Conservation (phyloP, 108 stramenopile species). For the Nitzschia sp. region DNA sequence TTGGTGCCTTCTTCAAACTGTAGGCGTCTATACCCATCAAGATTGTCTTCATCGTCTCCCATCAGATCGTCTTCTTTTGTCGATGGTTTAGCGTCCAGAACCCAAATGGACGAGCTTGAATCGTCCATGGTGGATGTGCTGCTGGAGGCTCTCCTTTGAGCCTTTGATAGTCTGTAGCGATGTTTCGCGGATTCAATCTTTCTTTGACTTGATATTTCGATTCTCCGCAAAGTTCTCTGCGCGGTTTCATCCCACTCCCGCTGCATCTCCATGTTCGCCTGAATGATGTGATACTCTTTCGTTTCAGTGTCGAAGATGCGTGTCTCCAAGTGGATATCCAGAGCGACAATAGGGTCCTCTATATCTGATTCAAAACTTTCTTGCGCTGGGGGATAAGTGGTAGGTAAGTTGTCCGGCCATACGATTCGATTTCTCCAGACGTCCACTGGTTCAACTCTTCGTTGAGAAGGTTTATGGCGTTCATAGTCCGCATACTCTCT, state of each 20-base stretch:
- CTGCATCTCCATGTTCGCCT: neutral
- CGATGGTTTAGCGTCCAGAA: neutral
- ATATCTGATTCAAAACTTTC: neutral
- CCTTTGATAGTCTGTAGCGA: neutral
- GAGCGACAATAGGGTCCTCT: neutral
- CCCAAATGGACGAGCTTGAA: neutral
- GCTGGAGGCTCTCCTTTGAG: neutral
- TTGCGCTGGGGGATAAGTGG: neutral
- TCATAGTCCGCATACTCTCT: slow-evolving; percentile 1
- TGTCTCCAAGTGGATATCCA: neutral
- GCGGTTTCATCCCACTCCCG: neutral
- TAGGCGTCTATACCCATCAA: neutral
- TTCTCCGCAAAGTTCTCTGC: neutral
- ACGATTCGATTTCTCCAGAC: slow-evolving; percentile 7
- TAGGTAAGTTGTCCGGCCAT: neutral
- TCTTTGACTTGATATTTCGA: neutral
- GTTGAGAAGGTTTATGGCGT: neutral
- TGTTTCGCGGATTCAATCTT: neutral
- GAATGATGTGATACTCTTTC: neutral
- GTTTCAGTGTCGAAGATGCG: neutral
- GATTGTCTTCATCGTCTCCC: neutral
- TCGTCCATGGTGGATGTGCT: neutral
- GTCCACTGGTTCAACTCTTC: neutral
- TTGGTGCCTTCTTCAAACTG: neutral
- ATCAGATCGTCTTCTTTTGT: neutral